Conservation (phyloP, 23 red algal genomes). For the Gracilaria gracilis region DNA sequence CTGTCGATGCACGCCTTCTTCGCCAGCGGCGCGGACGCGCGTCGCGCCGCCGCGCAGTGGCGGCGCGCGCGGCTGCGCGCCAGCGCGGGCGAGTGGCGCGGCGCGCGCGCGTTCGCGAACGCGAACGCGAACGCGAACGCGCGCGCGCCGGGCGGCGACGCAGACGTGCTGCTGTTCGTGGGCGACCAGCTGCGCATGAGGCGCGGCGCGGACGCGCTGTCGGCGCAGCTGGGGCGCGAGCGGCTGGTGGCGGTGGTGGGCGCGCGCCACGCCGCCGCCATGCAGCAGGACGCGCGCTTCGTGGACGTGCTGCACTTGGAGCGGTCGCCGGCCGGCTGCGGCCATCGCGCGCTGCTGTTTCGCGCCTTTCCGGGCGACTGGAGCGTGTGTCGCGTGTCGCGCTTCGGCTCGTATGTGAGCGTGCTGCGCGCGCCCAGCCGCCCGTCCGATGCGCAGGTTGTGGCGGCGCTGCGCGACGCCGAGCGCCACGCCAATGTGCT, state of each 20-base stretch:
- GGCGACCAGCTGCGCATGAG: not conserved
- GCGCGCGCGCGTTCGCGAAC: not conserved
- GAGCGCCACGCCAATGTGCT: not conserved
- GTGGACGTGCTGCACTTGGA: constrained; percentile 11
- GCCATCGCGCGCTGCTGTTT: constrained; percentile 48
- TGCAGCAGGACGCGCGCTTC: constrained; percentile 12
- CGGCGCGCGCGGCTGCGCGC: not conserved
- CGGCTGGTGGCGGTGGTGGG: constrained; percentile 21
- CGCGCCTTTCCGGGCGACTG: constrained; percentile 45
- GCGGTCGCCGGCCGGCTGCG: not conserved
- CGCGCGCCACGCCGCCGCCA: not conserved
- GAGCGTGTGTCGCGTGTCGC: constrained; percentile 10
- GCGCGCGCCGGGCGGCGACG: not conserved
- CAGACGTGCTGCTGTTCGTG: constrained; percentile 59
- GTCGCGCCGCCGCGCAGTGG: too few species aligned
- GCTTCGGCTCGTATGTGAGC: not conserved
- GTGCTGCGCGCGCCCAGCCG: not conserved
- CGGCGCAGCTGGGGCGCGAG: not conserved
- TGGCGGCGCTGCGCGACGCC: not conserved
- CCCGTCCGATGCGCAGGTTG: not conserved
- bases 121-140: not conserved
- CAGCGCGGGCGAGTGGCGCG: not conserved
- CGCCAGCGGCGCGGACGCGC: not conserved
- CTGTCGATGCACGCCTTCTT: constrained; percentile 21
- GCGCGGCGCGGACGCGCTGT: not conserved